Conservation (phyloP, 2,329 filamentous ascomycete genomes). For the Xylaria digitata region DNA sequence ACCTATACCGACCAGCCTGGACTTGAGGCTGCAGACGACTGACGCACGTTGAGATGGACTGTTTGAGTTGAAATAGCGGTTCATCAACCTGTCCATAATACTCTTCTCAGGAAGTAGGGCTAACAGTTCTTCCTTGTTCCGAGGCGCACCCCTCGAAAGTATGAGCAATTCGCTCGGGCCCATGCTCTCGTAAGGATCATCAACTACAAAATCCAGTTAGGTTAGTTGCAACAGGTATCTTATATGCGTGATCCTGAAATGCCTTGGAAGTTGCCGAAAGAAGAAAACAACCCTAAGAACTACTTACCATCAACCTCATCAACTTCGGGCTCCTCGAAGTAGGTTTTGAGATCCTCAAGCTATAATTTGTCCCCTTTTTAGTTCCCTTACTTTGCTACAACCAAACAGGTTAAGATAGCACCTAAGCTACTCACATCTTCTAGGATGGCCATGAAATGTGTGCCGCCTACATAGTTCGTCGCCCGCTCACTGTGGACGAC, state of each 20-base stretch:
- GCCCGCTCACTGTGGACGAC: conserved; percentile 58
- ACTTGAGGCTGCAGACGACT: background rate
- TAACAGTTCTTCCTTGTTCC: conserved; percentile 60
- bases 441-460: conserved; percentile 70
- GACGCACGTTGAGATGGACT: conserved; percentile 63
- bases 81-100: conserved; percentile 62
- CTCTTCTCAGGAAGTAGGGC: conserved; percentile 59
- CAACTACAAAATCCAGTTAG: conserved; percentile 20
- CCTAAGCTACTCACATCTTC: conserved; percentile 62
- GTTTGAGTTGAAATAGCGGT: conserved; percentile 64
- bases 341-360: conserved; percentile 70
- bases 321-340: conserved; percentile 63
- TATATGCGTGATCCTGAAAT: background rate
- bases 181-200: conserved; percentile 49
- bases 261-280: background rate
- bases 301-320: conserved; percentile 44
- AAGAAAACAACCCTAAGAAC: background rate
- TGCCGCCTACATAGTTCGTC: conserved; percentile 67
- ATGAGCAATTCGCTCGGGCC: conserved; percentile 59
- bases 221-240: background rate
- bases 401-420: background rate
- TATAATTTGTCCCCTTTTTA: conserved; percentile 42
- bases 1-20: conserved; percentile 8
- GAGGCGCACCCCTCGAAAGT: conserved; percentile 53
- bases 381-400: conserved; percentile 25